Base-by-base conservation (phyloP, 163 green algal species). In the Scenedesmus sp. region DNA sequence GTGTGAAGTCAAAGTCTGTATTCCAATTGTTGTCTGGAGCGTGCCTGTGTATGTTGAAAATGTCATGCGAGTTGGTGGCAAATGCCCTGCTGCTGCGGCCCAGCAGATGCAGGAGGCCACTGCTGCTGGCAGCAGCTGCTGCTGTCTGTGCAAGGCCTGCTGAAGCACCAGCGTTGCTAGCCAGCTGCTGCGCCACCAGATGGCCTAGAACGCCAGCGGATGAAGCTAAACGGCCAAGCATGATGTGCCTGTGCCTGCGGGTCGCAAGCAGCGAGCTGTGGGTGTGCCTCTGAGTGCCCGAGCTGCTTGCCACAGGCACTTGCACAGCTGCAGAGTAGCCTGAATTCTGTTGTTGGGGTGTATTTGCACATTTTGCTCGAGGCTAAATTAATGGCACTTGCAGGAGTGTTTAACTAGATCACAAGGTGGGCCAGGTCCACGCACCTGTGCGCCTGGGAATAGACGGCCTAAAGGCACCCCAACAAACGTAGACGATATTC, bases 41-140 rank as follows among this genome's bases (percentile, higher is more conserved):
- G 49, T 97, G 91, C 33, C 93, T 94, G 91, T 99, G 97, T 46
- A 96, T 91, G 85, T 99, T 99, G 93, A 99, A 98, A 20, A 98
- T 92, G 92, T 99, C 97, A 87, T 98, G 97, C 87, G 94, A 97
- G 94, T 99, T 99, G 44, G 97, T 99, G 15, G 97, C 93, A 82
- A 95, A 95, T 37, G 35, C 33, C 24, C 44, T 43, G 72, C 72
- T 49, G 22, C 42, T 40, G 40, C 22, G 44, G 10, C 70, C 85
- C n/a, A 90, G 85, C 85, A 49, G 78, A 42, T 70, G 87, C 79
- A 83, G 65, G 24, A 82, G n/a, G 33, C 87, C 79, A 49, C 40
- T 78, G 53, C 53, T 44, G 53, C 87, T 49, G 20, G 76, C 51
- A 51, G 76, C 76, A 43, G 87, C 78, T 85, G 87, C 51, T 72